Conservation (phyloP, 2,329 filamentous ascomycete genomes). For the Aaosphaeria arxii region DNA sequence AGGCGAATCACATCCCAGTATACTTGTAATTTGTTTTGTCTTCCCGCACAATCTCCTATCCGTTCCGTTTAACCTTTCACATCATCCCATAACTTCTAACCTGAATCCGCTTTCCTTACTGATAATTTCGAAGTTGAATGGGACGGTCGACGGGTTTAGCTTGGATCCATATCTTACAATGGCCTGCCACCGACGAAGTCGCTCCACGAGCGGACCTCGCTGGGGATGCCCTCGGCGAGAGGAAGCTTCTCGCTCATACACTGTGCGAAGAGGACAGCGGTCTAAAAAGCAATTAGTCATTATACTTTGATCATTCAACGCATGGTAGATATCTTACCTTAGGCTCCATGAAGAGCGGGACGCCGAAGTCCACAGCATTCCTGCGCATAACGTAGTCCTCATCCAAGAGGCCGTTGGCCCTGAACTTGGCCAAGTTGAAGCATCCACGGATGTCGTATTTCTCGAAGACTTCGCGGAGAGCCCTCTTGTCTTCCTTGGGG, state of each 20-base stretch:
- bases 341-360: conserved; percentile 97
- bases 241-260: conserved; percentile 98
- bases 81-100: too few species aligned
- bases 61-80: too few species aligned
- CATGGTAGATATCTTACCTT: conserved; percentile 63
- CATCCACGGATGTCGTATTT: conserved; percentile 95
- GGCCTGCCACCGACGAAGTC: conserved; percentile 72
- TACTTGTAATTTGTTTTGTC: too few species aligned
- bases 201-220: conserved; percentile 91
- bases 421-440: conserved; percentile 86
- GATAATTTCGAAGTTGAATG: too few species aligned
- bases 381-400: conserved; percentile 98
- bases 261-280: conserved; percentile 89
- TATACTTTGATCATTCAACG: conserved; percentile 5
- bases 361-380: conserved; percentile 97
- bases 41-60: too few species aligned
- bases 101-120: too few species aligned
- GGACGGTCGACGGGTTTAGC: too few species aligned
- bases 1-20: too few species aligned
- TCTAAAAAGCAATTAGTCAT: conserved; percentile 55
- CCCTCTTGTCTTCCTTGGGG: conserved; percentile 93
- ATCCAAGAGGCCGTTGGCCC: conserved; percentile 81
- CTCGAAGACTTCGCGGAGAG: conserved; percentile 89
- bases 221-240: conserved; percentile 79
- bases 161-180: conserved; percentile 14